Conservation (phyloP, 805 yeast species). For the Lipomyces orientalis region DNA sequence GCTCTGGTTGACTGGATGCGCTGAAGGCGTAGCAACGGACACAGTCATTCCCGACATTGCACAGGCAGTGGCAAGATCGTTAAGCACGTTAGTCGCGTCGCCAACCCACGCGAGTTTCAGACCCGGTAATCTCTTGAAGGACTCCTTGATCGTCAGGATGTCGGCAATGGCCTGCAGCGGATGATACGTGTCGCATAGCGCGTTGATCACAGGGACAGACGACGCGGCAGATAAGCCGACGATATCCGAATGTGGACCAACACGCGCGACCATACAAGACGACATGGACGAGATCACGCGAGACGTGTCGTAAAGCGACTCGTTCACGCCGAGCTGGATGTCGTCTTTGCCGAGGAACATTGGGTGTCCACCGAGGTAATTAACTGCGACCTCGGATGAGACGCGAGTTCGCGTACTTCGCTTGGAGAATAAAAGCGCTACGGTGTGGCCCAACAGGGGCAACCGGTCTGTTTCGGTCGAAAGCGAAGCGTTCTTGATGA, state of each 20-base stretch:
- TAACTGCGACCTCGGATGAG: conserved; percentile 91
- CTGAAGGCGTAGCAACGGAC: conserved; percentile 81
- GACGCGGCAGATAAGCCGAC: conserved; percentile 77
- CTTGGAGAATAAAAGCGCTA: conserved; percentile 84
- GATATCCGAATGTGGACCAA: conserved; percentile 82
- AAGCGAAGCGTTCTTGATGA: conserved; percentile 57
- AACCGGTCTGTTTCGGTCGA: conserved; percentile 50
- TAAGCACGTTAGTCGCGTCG: conserved; percentile 93
- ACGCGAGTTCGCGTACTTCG: conserved; percentile 95
- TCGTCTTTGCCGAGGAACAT: conserved; percentile 97
- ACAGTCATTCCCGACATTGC: conserved; percentile 83
- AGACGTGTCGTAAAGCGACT: conserved; percentile 85
- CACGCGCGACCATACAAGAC: conserved; percentile 96
- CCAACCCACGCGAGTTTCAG: conserved; percentile 94
- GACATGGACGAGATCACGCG: conserved; percentile 94
- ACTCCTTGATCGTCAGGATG: conserved; percentile 80
- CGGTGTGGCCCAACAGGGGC: conserved; percentile 77
- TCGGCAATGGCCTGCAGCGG: conserved; percentile 97
- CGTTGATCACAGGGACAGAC: conserved; percentile 88
- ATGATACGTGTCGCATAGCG: conserved; percentile 90
- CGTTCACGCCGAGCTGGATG: conserved; percentile 93
- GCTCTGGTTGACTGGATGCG: conserved; percentile 63
- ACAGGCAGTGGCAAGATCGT: conserved; percentile 89
- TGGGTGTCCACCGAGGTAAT: conserved; percentile 92
- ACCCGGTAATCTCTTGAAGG: conserved; percentile 54